Evolutionary conservation across 192 early-diverging fungal genomes (phyloP), one percentile per base, ranked within the genome.

Genomic region (Pilobolus umbonatus): DNA sequence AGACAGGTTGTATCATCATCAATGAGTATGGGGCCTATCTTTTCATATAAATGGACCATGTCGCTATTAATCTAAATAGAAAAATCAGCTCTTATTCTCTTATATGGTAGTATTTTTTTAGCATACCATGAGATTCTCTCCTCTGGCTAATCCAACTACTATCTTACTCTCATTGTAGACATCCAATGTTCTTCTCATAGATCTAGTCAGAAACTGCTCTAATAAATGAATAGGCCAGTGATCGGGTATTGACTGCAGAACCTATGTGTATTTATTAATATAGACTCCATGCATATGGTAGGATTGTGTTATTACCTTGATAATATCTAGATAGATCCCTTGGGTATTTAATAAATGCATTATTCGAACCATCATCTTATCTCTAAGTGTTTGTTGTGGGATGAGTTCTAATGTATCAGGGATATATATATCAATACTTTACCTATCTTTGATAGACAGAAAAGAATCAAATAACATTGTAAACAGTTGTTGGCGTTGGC

Each of bases 181-280:
- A 46, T 80, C 72, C n/a, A 71, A 55, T 39, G 55, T 71, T 56
- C 71, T 67, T 52, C 78, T 62, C 17, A 80, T 34, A 40, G 81
- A 78, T 17, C 71, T 45, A 19, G 67, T 38, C 14, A 83, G 48
- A 40, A 77, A 83, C 9, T 64, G 45, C 39, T 74, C 69, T 1
- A 83, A 60, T 38, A 75, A 51, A 15, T 83, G 72, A 19, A 83
- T 43, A 3, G 81, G 66, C 81, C 78, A 83, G 28, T 59, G 56
- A 28, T 74, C 68, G 4, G 81, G 78, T 21, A 80, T 50, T n/a
- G 75, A 43, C 22, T 67, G 26, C 32, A 82, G 62, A 10, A 81
- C 74, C 80, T 81, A 50, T 8, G n/a, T 8, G n/a, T 2, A 40
- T 12, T 17, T 0, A 12, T 42, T 42, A 5, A 57, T 17, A 34